Conservation (phyloP, 441 rosid genomes). For the Gossypium davidsonii region DNA sequence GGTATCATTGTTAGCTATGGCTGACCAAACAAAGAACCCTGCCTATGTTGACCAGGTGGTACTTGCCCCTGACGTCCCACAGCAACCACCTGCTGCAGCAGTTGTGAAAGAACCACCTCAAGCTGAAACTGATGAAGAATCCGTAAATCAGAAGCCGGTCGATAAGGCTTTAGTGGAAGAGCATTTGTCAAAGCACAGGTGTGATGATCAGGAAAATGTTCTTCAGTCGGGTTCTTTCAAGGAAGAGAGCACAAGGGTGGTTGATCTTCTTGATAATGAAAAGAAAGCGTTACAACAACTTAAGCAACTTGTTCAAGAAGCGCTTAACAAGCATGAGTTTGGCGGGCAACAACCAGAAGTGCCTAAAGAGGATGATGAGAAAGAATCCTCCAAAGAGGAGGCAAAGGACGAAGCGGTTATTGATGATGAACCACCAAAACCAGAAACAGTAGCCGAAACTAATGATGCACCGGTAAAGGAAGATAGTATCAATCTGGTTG, state of each 20-base stretch:
- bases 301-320: constrained; percentile 42
- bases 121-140: constrained; percentile 23
- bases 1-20: constrained; percentile 1
- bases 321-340: constrained; percentile 45
- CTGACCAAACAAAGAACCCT: not conserved
- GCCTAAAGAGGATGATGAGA: constrained; percentile 21
- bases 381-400: not conserved
- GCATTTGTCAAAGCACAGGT: not conserved
- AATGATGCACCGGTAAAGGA: constrained; percentile 22
- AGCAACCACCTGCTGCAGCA: not conserved
- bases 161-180: constrained; percentile 15
- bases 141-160: constrained; percentile 12
- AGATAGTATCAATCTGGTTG: constrained; percentile 11
- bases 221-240: constrained; percentile 28
- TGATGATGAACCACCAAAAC: constrained; percentile 16
- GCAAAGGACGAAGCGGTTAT: constrained; percentile 18
- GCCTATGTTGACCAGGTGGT: not conserved
- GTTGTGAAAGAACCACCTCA: constrained; percentile 17
- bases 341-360: constrained; percentile 10
- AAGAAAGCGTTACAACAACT: constrained; percentile 45
- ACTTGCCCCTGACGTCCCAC: not conserved
- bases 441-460: not conserved
- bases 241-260: constrained; percentile 42
- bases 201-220: constrained; percentile 14
- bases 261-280: constrained; percentile 41